A percentile compares a stretch with the other conserved stretches of the same genome.
Evolutionary conservation across 768 basidiomycete genomes (phyloP).

Genomic region (Chalciporus piperatus): DNA sequence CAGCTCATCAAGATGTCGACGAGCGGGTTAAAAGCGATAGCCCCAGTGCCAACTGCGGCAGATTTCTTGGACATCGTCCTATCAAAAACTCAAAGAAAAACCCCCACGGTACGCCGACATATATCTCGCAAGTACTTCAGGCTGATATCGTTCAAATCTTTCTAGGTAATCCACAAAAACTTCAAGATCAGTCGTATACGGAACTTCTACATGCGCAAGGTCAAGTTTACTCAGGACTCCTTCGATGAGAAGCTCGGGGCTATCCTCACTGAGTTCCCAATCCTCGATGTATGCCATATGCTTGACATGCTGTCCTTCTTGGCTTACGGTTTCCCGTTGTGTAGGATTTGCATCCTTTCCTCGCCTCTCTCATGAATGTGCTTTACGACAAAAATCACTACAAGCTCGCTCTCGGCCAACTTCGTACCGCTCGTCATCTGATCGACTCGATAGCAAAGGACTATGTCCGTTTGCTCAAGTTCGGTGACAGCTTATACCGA

Average conservation of each 20-base stretch:
- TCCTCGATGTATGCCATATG: conserved; percentile 70
- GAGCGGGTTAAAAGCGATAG: conserved; percentile 92
- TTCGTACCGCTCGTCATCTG: conserved; percentile 92
- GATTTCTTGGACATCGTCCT: conserved; percentile 95
- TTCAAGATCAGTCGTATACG: conserved; percentile 99
- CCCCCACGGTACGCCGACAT: conserved; percentile 68
- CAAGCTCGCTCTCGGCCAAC: conserved; percentile 96
- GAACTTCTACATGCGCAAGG: conserved; percentile 99
- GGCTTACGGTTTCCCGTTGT: not conserved
- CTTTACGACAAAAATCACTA: conserved; percentile 99
- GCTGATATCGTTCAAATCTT: conserved; percentile 1
- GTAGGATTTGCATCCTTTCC: conserved; percentile 92
- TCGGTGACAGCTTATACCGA: conserved; percentile 95
- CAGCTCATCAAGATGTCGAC: conserved; percentile 55
- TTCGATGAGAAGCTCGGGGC: conserved; percentile 94
- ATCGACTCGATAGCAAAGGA: conserved; percentile 98
- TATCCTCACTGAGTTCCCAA: conserved; percentile 94
- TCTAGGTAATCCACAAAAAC: conserved; percentile 96
- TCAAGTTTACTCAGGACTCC: conserved; percentile 96
- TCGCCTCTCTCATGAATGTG: conserved; percentile 94
- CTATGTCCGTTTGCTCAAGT: conserved; percentile 94
- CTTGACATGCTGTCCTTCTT: too few species aligned
- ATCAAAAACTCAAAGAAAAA: conserved; percentile 95
- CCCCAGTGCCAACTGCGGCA: conserved; percentile 94
- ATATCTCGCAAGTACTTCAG: not conserved